phyloP scores from a whole-genome alignment of 2,329 filamentous ascomycete species.

The Trichophyton mentagrophytes region DNA sequence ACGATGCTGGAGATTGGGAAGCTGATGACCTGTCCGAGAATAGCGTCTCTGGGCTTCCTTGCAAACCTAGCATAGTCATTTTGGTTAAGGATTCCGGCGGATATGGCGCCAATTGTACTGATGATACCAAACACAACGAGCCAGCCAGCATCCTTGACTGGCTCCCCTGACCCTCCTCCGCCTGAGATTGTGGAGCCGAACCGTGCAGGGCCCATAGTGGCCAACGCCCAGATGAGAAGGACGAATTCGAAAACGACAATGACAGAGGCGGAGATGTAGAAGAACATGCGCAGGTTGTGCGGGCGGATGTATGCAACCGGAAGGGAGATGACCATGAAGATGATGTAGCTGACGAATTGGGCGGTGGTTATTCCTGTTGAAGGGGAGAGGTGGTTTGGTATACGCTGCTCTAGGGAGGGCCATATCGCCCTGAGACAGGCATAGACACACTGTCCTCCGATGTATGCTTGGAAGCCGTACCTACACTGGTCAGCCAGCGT shows the following conservation, averaged over 20 bases:
- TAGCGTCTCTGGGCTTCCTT: conserved; percentile 26
- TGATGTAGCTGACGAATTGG: conserved; percentile 25
- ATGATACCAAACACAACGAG: conserved; percentile 29
- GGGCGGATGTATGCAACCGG: conserved; percentile 35
- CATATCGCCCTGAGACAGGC: conserved; percentile 14
- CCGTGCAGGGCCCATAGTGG: conserved; percentile 8
- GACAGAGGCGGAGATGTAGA: conserved; percentile 8
- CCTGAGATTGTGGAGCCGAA: conserved; percentile 6
- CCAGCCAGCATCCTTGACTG: conserved; percentile 22
- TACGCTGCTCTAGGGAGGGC: conserved; percentile 22
- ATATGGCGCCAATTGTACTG: conserved; percentile 33
- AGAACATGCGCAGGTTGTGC: conserved; percentile 16
- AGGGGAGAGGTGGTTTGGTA: conserved; percentile 25
- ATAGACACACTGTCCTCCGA: conserved; percentile 25
- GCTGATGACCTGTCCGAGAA: conserved; percentile 32
- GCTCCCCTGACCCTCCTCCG: background rate
- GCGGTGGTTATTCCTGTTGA: conserved; percentile 24
- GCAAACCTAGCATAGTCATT: conserved; percentile 35
- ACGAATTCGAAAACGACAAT: conserved; percentile 9
- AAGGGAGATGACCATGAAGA: conserved; percentile 27
- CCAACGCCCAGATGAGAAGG: conserved; percentile 11
- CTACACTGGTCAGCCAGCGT: conserved; percentile 18
- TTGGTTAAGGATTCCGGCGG: conserved; percentile 37
- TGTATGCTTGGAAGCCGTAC: conserved; percentile 29
- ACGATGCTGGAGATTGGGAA: conserved; percentile 15